These are phyloP conservation scores for Citrullus mucosospermus DNA, from an alignment of 306 rosid genomes.

Conservation along the genomic window DNA sequence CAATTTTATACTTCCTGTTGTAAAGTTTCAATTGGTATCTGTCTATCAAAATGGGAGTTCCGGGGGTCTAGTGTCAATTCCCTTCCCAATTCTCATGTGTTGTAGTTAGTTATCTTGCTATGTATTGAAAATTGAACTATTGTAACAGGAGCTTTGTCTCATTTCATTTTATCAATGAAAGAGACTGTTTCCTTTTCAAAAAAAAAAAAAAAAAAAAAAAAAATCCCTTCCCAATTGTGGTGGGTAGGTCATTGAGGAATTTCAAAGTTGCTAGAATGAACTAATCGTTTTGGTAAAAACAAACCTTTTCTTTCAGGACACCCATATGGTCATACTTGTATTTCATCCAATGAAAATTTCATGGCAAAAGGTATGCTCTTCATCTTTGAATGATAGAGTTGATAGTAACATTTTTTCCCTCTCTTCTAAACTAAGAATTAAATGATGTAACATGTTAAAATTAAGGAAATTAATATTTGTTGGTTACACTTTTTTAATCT, in stretches of 20 bases:
- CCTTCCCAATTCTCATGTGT: not conserved
- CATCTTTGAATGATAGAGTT: constrained; percentile 6
- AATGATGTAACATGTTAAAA: not conserved
- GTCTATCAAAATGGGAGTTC: not conserved
- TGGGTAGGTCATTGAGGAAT: not conserved
- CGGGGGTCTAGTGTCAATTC: not conserved
- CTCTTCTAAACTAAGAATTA: not conserved
- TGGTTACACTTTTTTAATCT: not conserved
- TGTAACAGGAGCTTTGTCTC: too few relatives aligned
- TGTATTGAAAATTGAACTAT: too few relatives aligned
- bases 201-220: too few relatives aligned
- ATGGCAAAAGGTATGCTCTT: constrained; percentile 76
- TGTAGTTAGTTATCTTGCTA: too few relatives aligned
- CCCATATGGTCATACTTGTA: constrained; percentile 69
- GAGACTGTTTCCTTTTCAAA: too few relatives aligned
- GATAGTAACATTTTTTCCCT: not conserved
- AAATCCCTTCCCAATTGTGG: not conserved
- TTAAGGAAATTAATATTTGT: not conserved
- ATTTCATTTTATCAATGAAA: too few relatives aligned
- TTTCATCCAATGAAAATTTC: constrained; percentile 70
- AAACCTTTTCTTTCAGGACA: constrained; percentile 74
- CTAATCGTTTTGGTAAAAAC: constrained; percentile 34
- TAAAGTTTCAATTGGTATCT: not conserved
- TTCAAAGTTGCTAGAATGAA: not conserved
- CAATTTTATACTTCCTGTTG: not conserved